Evolutionary conservation across 768 basidiomycete genomes (phyloP), one percentile per base, ranked within the genome.

Genomic region (Kwoniella mangroviensis): DNA sequence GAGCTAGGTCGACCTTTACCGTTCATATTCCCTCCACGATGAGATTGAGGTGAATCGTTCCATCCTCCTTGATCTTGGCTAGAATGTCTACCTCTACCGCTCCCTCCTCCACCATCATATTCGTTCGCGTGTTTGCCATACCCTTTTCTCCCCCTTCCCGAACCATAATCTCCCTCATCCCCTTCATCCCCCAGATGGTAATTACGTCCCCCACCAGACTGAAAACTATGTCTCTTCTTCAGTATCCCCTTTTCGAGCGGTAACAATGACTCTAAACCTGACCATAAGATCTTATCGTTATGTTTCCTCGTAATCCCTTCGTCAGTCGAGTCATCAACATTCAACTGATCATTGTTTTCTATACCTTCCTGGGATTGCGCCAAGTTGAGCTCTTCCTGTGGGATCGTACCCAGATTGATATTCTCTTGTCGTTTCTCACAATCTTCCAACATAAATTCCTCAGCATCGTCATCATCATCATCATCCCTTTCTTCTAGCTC

Each of bases 261-360:
- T n/a, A 28, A 62, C 2, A 21, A 12, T 10, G 15, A 26, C 43
- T 57, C 45, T 1, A 64, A 53, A 5, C 53, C 53, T 24, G 68
- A 63, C 68, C 68, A 69, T 17, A 69, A 42, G 7, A 69, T 57
- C 54, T 69, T 69, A 43, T 69, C 68, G 17, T 24, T 53, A 52
- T 69, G 51, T 17, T 68, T 62, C 40, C 67, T 61, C 3, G 12
- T 43, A 6, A 17, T 28, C 21, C 22, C 28, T 17, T 4, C 19
- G 9, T 15, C 52, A n/a, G n/a, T 19, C 43, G 19, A 3, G n/a
- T n/a, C 10, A 42, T 10, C 41, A 19, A 19, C 12, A 28, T 67
- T 13, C 57, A 54, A 28, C 7, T 66, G 45, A 5, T 64, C 26
- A 10, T 5, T n/a, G 1, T 4, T 10, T 17, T n/a, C 21, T 7